Base-by-base conservation (phyloP, 2,329 filamentous ascomycete species). In the Dactylellina cionopaga region DNA sequence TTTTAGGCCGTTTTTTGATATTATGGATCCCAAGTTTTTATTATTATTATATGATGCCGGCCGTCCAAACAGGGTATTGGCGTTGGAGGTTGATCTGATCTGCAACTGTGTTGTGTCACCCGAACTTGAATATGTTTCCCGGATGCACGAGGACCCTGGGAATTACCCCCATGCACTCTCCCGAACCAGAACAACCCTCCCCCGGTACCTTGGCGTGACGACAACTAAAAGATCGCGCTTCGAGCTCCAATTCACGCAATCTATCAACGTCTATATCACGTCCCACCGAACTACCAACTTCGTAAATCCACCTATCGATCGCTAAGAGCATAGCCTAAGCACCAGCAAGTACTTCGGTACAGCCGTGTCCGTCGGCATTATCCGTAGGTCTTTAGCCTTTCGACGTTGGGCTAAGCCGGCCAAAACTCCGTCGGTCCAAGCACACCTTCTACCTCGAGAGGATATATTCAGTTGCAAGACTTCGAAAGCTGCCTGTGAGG, bases 21-120 rank as follows among this genome's bases (percentile, higher is more conserved):
- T 19, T 51, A 29, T 31, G 44, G 49, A 70, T 70, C 62, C 35
- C 41, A 35, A 19, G 24, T n/a, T 47, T 25, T n/a, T n/a, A n/a
- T n/a, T 54, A 35, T 54, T 60, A 59, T 68, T 35, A n/a, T 27
- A 41, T 41, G 11, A n/a, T n/a, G n/a, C n/a, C n/a, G n/a, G n/a
- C n/a, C n/a, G n/a, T n/a, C n/a, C n/a, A n/a, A n/a, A n/a, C n/a
- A n/a, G 52, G n/a, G 13, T 6, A 27, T 22, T 33, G 43, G 37
- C 52, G n/a, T 58, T 35, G 29, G 13, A 24, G 15, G 37, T 27
- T 44, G 22, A 47, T 29, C 44, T 52, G 56, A 62, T 62, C 31
- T 15, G 41, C n/a, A 11, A 19, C 24, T 59, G 55, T 41, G 56
- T 59, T 62, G 55, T 49, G 46, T 51, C 17, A 59, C 41, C 19